Evolutionary conservation across 495 filamentous ascomycete genomes (phyloP), one percentile per base, ranked within the genome.

Genomic region (Penicillium steckii): DNA sequence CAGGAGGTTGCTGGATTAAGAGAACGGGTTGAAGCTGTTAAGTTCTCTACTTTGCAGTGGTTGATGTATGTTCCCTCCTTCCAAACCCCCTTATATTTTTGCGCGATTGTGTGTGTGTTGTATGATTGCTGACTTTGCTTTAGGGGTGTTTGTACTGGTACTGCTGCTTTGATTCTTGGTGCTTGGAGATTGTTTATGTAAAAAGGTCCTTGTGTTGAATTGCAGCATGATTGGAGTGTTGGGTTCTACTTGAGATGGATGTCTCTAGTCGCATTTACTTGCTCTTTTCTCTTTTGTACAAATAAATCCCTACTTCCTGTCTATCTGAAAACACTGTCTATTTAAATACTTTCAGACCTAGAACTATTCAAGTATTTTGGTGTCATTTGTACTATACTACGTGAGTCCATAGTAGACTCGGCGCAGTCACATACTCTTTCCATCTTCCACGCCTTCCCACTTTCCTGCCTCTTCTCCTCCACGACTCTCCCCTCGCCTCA

Each of bases 41-140:
- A 99, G 75, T 97, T 97, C 69, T 88, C 88, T 59, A 97, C 95
- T 40, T 68, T 99, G 65, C 95, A 97, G 74, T 99, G 94, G 94
- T 76, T 99, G 27, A 95, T 97, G 86, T 81, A 73, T 64, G 79
- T 49, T 21, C 32, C 9, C 50, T 59, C 50, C 15, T 10, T 8
- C 25, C 30, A 26, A n/a, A n/a, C 46, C 10, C 25, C 15, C 26
- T 35, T 17, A 15, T n/a, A 12, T 13, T 6, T 8, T 33, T 7
- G 30, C 30, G 5, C 30, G 8, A 3, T 35, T 35, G 13, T 35
- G 9, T n/a, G 32, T 15, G 4, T 35, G 32, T 40, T 37, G 33
- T 26, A 32, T 29, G 29, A 43, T 57, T 60, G 42, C 66, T 72
- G 41, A 74, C 56, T 0, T 46, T 55, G 19, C 45, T 52, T 26